A percentile compares a stretch with the other conserved stretches of the same genome.
phyloP scores from a whole-genome alignment of 371 early-diverging fungal genomes.

The Mortierella sp. region DNA sequence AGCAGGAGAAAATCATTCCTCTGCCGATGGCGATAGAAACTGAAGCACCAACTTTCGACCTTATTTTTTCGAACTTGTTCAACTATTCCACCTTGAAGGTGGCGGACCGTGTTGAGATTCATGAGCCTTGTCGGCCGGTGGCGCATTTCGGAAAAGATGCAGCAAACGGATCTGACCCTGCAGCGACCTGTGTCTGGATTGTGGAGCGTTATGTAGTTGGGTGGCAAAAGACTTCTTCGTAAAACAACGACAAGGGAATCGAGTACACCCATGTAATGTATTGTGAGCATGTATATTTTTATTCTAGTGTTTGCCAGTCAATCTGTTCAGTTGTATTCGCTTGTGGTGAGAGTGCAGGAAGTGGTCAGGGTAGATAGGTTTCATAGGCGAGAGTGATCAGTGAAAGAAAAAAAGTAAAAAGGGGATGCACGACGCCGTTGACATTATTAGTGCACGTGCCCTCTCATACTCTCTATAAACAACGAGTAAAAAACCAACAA shows the following conservation, averaged over 20 bases:
- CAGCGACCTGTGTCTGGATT: conserved; percentile 18
- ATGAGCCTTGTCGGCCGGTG: conserved; percentile 41
- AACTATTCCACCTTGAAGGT: conserved; percentile 40
- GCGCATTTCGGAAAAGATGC: neutral
- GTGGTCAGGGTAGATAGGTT: too few relatives aligned
- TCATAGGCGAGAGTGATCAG: too few relatives aligned
- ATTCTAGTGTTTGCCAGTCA: too few relatives aligned
- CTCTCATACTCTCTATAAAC: too few relatives aligned
- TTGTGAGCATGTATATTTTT: too few relatives aligned
- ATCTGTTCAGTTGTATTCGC: too few relatives aligned
- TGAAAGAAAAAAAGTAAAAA: too few relatives aligned
- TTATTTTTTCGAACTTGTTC: conserved; percentile 46
- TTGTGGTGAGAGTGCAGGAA: too few relatives aligned
- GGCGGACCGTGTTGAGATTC: conserved; percentile 45
- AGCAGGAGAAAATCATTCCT: neutral
- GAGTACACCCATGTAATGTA: neutral
- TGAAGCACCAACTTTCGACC: neutral
- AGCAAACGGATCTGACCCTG: neutral
- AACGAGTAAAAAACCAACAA: too few relatives aligned
- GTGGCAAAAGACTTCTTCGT: neutral
- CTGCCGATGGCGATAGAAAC: neutral
- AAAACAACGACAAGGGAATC: neutral
- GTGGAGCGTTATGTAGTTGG: conserved; percentile 41
- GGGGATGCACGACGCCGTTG: too few relatives aligned
- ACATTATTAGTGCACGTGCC: too few relatives aligned